A percentile compares a stretch with the other conserved stretches of the same genome.
phyloP scores from a whole-genome alignment of 202 grass and related monocot species.

The Sporobolus alterniflorus region DNA sequence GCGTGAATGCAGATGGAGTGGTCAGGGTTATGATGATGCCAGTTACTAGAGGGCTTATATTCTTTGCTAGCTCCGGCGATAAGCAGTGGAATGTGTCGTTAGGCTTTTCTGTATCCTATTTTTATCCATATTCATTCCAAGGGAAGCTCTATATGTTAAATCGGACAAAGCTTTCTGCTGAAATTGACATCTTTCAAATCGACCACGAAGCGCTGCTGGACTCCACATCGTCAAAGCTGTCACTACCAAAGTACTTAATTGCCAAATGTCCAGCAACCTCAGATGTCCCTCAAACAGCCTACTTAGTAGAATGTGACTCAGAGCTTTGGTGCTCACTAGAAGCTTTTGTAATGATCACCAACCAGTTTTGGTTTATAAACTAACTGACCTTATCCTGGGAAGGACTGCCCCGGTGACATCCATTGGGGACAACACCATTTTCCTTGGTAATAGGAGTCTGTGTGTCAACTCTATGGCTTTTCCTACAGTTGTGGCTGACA shows the following conservation, averaged over 20 bases:
- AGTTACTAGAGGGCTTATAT: too few species aligned
- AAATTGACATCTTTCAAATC: not conserved
- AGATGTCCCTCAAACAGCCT: not conserved
- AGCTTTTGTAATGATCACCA: not conserved
- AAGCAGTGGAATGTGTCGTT: not conserved
- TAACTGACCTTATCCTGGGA: not conserved
- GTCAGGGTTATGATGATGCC: not conserved
- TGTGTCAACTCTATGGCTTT: not conserved
- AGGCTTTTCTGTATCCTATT: too few species aligned
- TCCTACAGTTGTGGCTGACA: not conserved
- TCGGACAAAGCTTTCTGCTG: too few species aligned
- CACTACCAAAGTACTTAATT: not conserved
- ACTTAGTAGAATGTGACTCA: not conserved
- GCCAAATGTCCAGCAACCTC: conserved; percentile 1
- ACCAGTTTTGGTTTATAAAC: not conserved
- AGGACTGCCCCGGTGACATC: not conserved
- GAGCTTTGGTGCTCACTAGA: not conserved
- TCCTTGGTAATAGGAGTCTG: not conserved
- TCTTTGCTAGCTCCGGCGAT: not conserved
- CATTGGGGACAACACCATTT: not conserved
- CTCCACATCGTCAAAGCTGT: not conserved
- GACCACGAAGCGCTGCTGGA: too few species aligned
- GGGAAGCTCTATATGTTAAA: not conserved
- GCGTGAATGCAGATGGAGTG: not conserved
- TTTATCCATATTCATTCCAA: not conserved